phyloP scores from a whole-genome alignment of 495 filamentous ascomycete species.

The Penicillium argentinense region DNA sequence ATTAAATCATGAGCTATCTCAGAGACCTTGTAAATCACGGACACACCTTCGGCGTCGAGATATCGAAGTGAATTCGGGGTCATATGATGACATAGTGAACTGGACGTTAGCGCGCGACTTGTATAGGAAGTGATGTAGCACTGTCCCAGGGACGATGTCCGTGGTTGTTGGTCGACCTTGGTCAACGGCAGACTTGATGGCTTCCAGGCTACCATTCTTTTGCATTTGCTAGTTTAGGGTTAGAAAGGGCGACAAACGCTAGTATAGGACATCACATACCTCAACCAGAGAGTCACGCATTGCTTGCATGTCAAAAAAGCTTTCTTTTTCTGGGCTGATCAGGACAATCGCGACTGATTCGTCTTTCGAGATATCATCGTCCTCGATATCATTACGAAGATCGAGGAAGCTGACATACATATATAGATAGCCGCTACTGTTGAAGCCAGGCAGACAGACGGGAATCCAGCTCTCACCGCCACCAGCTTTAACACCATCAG shows the following conservation, averaged over 20 bases:
- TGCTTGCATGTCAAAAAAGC: constrained; percentile 81
- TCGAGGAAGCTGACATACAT: constrained; percentile 96
- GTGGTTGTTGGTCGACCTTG: constrained; percentile 67
- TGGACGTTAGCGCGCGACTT: constrained; percentile 93
- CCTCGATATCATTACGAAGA: constrained; percentile 33
- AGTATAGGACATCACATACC: too few species aligned
- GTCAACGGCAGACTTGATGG: constrained; percentile 70
- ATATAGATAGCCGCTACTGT: constrained; percentile 95
- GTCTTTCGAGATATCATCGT: constrained; percentile 48
- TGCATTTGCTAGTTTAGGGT: constrained; percentile 55
- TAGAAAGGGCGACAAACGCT: too few species aligned
- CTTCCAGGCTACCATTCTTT: constrained; percentile 69
- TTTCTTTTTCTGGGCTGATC: constrained; percentile 89
- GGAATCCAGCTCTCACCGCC: constrained; percentile 98
- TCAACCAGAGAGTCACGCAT: constrained; percentile 82
- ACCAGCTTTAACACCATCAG: constrained; percentile 79
- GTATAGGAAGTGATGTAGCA: constrained; percentile 88
- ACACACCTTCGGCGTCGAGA: constrained; percentile 63
- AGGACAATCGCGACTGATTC: constrained; percentile 88
- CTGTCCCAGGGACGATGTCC: constrained; percentile 76
- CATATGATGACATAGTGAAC: constrained; percentile 84
- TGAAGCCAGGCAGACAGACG: constrained; percentile 94
- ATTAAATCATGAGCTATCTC: background rate
- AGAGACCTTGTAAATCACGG: too few species aligned
- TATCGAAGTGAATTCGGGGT: constrained; percentile 65